Percentiles rank a stretch among this genome's conserved stretches.
Conservation (phyloP, 352 stramenopile species). For the Aphanomyces cochlioides region DNA sequence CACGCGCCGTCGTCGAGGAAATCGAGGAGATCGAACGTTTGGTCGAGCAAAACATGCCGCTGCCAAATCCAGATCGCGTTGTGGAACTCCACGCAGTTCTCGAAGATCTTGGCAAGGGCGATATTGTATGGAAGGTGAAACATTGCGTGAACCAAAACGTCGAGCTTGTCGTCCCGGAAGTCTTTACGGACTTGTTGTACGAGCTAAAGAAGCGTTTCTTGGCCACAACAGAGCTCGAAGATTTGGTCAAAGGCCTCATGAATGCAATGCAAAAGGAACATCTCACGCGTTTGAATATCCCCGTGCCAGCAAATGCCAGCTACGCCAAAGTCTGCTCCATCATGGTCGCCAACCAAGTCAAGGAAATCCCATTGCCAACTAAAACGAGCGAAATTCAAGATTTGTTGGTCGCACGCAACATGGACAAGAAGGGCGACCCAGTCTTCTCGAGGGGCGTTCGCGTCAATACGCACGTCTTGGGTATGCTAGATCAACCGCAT, state of each 20-base stretch:
- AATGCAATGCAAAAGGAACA: constrained; percentile 63
- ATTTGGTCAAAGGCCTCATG: constrained; percentile 50
- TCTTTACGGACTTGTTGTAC: constrained; percentile 41
- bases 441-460: constrained; percentile 58
- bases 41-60: constrained; percentile 43
- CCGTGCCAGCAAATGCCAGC: constrained; percentile 48
- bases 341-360: constrained; percentile 55
- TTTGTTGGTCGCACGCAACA: constrained; percentile 44
- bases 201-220: constrained; percentile 59
- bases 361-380: constrained; percentile 45
- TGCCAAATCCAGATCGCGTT: constrained; percentile 63
- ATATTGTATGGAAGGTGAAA: constrained; percentile 72
- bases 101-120: constrained; percentile 59
- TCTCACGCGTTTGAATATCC: constrained; percentile 40
- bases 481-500: neutral
- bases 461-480: constrained; percentile 48
- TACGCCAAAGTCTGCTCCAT: constrained; percentile 47
- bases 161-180: constrained; percentile 52
- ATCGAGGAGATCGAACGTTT: constrained; percentile 51
- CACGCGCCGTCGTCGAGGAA: constrained; percentile 52
- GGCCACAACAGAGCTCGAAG: constrained; percentile 51
- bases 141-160: constrained; percentile 57
- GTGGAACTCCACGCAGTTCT: constrained; percentile 60
- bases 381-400: constrained; percentile 45
- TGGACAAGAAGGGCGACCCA: constrained; percentile 59